Percentiles rank a stretch among this genome's conserved stretches.
These are phyloP conservation scores for Silene conica DNA, from an alignment of 148 eudicot genomes.

Conservation along the genomic window DNA sequence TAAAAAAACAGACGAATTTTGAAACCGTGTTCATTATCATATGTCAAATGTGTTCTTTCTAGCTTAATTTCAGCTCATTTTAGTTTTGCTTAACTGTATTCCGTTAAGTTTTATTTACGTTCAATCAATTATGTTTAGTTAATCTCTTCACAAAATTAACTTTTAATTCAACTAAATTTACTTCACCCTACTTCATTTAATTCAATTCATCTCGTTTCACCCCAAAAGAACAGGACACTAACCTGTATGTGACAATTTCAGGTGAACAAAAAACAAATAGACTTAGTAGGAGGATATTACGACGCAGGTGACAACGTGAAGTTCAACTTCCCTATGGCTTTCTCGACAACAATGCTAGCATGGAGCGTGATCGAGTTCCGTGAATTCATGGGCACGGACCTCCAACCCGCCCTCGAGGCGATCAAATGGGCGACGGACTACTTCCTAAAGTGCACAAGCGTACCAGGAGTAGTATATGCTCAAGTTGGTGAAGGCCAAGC, in stretches of 20 bases:
- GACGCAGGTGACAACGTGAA: slow-evolving; percentile 77
- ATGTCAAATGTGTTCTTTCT: no score
- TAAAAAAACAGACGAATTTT: no score
- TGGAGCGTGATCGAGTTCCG: slow-evolving; percentile 59
- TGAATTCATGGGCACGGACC: slow-evolving; percentile 32
- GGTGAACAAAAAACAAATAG: slow-evolving; percentile 28
- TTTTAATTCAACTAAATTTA: no score
- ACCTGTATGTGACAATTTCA: not conserved
- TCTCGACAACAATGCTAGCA: slow-evolving; percentile 57
- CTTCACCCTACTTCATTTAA: no score
- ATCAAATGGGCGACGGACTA: slow-evolving; percentile 59
- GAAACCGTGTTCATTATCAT: no score
- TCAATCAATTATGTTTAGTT: no score
- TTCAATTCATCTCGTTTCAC: no score
- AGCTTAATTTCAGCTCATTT: no score
- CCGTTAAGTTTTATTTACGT: no score
- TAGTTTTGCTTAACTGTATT: no score
- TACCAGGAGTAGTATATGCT: slow-evolving; percentile 37
- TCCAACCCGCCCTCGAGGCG: slow-evolving; percentile 37
- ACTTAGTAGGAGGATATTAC: slow-evolving; percentile 64
- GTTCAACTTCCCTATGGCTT: slow-evolving; percentile 71
- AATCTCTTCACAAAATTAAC: no score
- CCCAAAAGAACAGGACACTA: no score
- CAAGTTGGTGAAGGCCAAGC: slow-evolving; percentile 51
- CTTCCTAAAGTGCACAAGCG: slow-evolving; percentile 39